A percentile compares a stretch with the other conserved stretches of the same genome.
Conservation (phyloP, 2,329 filamentous ascomycete genomes). For the Hypoxylon sp. region DNA sequence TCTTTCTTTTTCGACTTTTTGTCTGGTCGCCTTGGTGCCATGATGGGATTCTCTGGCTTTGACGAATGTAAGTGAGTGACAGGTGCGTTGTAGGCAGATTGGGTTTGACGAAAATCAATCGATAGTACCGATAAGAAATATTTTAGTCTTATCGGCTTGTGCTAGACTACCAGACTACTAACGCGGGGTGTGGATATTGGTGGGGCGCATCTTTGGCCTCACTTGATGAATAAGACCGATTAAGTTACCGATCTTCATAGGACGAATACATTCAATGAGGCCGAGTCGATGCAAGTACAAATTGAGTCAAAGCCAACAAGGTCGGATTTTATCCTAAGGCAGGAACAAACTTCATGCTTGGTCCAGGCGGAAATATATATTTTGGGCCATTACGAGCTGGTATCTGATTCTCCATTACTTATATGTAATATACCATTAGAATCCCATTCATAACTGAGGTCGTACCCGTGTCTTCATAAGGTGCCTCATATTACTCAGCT, state of each 20-base stretch:
- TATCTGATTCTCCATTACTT: constrained; percentile 43
- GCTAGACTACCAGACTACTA: constrained; percentile 4
- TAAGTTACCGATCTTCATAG: not conserved
- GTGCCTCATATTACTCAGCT: constrained; percentile 31
- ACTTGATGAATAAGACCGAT: constrained; percentile 17
- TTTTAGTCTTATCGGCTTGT: constrained; percentile 41
- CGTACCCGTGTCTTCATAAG: constrained; percentile 31
- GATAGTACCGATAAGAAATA: constrained; percentile 49
- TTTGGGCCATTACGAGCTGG: constrained; percentile 36
- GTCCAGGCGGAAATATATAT: constrained; percentile 15
- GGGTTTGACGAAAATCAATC: constrained; percentile 49
- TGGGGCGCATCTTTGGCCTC: constrained; percentile 8
- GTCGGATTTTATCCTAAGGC: not conserved
- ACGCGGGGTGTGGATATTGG: constrained; percentile 6
- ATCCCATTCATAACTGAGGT: constrained; percentile 26
- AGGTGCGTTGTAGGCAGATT: constrained; percentile 1
- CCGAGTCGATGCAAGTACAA: not conserved
- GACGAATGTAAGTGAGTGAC: constrained; percentile 11
- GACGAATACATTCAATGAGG: not conserved
- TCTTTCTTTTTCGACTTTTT: constrained; percentile 54
- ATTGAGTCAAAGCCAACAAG: not conserved
- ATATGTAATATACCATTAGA: constrained; percentile 35
- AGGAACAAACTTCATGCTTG: constrained; percentile 6
- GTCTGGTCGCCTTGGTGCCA: constrained; percentile 55
- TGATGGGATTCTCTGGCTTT: constrained; percentile 27